Percentiles rank a stretch among this genome's conserved stretches.
phyloP scores from a whole-genome alignment of 2,329 filamentous ascomycete genomes.

The Rhynchosporium agropyri region DNA sequence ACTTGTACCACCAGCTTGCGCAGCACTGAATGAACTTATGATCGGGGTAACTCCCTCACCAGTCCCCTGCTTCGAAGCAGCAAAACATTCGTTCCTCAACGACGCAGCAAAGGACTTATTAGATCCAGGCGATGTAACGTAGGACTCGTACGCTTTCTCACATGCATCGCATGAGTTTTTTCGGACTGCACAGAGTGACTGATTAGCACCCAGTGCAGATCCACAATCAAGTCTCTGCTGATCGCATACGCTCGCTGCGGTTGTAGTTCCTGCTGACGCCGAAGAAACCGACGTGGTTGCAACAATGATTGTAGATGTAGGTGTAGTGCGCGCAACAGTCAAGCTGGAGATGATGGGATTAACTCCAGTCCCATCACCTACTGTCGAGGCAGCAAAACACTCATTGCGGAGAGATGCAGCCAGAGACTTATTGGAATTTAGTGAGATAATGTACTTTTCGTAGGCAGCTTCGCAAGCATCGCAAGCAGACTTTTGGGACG shows the following conservation, averaged over 20 bases:
- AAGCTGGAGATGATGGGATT: constrained; percentile 6
- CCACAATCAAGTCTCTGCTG: constrained; percentile 10
- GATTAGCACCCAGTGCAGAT: constrained; percentile 14
- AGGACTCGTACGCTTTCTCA: constrained; percentile 7
- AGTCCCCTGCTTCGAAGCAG: constrained; percentile 14
- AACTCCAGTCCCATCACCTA: constrained; percentile 7
- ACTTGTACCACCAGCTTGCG: constrained; percentile 6
- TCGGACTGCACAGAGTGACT: constrained; percentile 7
- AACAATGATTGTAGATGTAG: constrained; percentile 2
- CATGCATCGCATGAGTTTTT: constrained; percentile 9
- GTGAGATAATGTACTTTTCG: constrained; percentile 6
- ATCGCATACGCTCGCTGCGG: constrained; percentile 6
- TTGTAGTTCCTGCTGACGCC: background rate
- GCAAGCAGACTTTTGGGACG: constrained; percentile 10
- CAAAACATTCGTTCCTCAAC: constrained; percentile 13
- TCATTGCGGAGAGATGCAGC: constrained; percentile 15
- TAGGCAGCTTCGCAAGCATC: constrained; percentile 13
- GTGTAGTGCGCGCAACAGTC: constrained; percentile 8
- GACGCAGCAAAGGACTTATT: constrained; percentile 16
- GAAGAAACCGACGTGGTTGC: background rate
- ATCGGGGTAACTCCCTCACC: constrained; percentile 12
- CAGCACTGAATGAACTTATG: constrained; percentile 13
- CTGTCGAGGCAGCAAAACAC: constrained; percentile 10
- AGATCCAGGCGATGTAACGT: constrained; percentile 14
- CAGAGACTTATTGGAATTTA: constrained; percentile 12